Conservation (phyloP, 805 yeast species). For the Pichia ethanolica region DNA sequence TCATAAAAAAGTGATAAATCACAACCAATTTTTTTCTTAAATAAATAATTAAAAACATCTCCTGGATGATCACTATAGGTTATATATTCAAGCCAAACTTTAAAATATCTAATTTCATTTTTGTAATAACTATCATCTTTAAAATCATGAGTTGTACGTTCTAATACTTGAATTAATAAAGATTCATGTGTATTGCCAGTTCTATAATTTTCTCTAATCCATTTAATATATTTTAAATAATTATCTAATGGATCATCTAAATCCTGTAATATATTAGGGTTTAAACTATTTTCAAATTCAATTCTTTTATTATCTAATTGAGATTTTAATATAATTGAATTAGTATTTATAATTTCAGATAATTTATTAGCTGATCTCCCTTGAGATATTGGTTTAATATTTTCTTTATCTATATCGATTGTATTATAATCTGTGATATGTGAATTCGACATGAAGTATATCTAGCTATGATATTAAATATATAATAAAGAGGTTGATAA, state of each 20-base stretch:
- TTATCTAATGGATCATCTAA: conserved; percentile 80
- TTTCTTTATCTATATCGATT: conserved; percentile 66
- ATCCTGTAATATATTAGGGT: conserved; percentile 38
- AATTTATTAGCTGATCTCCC: conserved; percentile 66
- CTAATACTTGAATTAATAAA: conserved; percentile 58
- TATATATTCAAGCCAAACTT: conserved; percentile 76
- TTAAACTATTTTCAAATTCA: conserved; percentile 43
- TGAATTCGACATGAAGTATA: not conserved
- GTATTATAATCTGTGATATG: conserved; percentile 19
- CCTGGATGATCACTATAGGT: conserved; percentile 60
- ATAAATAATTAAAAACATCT: conserved; percentile 64
- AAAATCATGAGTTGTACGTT: conserved; percentile 63
- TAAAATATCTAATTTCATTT: conserved; percentile 75
- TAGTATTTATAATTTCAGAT: conserved; percentile 33
- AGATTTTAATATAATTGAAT: conserved; percentile 13
- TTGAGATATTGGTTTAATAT: conserved; percentile 54
- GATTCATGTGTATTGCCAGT: conserved; percentile 55
- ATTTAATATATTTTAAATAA: conserved; percentile 64
- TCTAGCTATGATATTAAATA: too few relatives aligned
- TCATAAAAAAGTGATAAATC: conserved; percentile 69
- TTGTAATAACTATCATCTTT: conserved; percentile 59
- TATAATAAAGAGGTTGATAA: too few relatives aligned
- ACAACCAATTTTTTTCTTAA: conserved; percentile 63
- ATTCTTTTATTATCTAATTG: conserved; percentile 30
- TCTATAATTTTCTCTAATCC: conserved; percentile 60